phyloP scores from a whole-genome alignment of 1,284 basidiomycete species.

The Hemileia vastatrix region DNA sequence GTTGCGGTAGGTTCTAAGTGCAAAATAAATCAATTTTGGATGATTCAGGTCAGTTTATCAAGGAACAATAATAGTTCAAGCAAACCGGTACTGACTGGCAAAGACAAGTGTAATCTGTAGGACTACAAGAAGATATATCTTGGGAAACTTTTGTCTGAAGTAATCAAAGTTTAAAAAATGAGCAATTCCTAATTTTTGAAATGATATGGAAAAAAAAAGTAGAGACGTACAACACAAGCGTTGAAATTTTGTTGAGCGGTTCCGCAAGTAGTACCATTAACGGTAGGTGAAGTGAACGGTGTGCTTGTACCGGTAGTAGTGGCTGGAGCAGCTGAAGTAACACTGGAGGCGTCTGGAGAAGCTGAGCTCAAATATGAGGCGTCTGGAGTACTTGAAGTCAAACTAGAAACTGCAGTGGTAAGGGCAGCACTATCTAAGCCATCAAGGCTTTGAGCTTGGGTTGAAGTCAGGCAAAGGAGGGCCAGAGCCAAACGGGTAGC shows the following conservation, averaged over 20 bases:
- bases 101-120: slow-evolving; percentile 9
- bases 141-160: slow-evolving; percentile 12
- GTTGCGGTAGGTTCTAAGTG: slow-evolving; percentile 11
- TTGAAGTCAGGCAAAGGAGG: no score
- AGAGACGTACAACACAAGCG: slow-evolving; percentile 8
- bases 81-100: slow-evolving; percentile 2
- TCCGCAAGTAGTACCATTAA: slow-evolving; percentile 12
- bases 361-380: no score
- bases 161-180: background rate
- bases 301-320: background rate
- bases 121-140: slow-evolving; percentile 10
- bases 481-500: no score
- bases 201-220: background rate
- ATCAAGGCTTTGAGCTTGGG: no score
- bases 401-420: no score
- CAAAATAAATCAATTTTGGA: background rate
- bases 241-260: slow-evolving; percentile 19
- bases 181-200: background rate
- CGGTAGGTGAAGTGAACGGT: slow-evolving; percentile 1
- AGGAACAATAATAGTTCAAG: background rate
- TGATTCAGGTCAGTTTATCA: background rate
- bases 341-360: background rate
- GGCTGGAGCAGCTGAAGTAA: background rate
- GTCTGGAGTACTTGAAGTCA: no score
- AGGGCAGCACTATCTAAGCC: no score